Percentiles rank a stretch among this genome's conserved stretches.
Evolutionary conservation across 2,329 filamentous ascomycete species (phyloP).

Genomic region (Arthrobotrys musiformis): DNA sequence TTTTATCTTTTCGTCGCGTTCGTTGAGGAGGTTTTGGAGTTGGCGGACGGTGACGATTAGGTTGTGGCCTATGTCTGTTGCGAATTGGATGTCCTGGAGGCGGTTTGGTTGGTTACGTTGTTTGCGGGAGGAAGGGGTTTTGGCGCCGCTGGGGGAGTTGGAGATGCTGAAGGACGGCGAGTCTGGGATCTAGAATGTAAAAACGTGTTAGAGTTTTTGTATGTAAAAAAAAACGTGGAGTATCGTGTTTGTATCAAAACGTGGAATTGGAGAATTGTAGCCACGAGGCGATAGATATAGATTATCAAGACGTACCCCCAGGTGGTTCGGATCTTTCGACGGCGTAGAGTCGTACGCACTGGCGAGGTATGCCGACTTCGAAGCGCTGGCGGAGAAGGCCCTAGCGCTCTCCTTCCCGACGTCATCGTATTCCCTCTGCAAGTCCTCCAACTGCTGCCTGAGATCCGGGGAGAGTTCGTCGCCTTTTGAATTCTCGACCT

Average conservation of each 20-base stretch:
- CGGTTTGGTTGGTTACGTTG: conserved; percentile 88
- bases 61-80: conserved; percentile 96
- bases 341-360: conserved; percentile 63
- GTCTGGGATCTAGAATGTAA: conserved; percentile 33
- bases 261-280: neutral
- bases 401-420: conserved; percentile 88
- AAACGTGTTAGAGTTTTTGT: neutral
- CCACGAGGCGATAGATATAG: neutral
- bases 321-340: conserved; percentile 62
- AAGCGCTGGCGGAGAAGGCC: conserved; percentile 85
- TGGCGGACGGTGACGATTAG: conserved; percentile 93
- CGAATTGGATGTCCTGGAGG: conserved; percentile 96
- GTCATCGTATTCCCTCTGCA: conserved; percentile 95
- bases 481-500: conserved; percentile 80
- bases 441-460: conserved; percentile 81
- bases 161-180: conserved; percentile 60
- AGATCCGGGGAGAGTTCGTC: conserved; percentile 84
- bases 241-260: neutral
- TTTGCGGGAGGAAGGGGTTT: conserved; percentile 62
- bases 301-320: conserved; percentile 46
- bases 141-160: conserved; percentile 64
- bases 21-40: conserved; percentile 82
- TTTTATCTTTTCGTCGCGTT: conserved; percentile 88
- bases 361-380: conserved; percentile 77
- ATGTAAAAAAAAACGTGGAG: neutral